Evolutionary conservation across 306 rosid genomes (phyloP), one percentile per base, ranked within the genome.

Genomic region (Acacia melanoxylon): DNA sequence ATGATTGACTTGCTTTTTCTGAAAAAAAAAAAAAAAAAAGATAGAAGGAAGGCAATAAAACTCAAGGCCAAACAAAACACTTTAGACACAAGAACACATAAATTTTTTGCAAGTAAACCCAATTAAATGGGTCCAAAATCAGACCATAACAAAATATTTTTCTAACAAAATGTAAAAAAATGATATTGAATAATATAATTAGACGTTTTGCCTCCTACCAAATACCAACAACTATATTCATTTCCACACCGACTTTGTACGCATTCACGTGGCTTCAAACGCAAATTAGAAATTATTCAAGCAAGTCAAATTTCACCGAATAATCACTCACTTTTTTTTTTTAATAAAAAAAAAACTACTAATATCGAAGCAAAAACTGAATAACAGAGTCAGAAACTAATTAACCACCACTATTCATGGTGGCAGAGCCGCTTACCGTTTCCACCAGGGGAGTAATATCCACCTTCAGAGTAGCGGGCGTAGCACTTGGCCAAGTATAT

Each of bases 401-500:
- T 76, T 69, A 81, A 78, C 84, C 84, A 83, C 85, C 81, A 22
- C 52, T 73, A 42, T 24, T 62, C 25, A 85, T 72, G 90, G 81
- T 15, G 83, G 76, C 77, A 70, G 70, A 86, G 61, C 78, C 9
- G 51, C 93, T 81, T 86, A 94, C 96, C 90, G 20, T 86, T 72
- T 37, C 68, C 72, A 5, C 31, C 44, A 3, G 24, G 83, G 74
- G 97, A 83, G 89, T 83, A 89, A 65, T 1, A 8, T 0, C 88
- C 94, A 83, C 91, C 86, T 77, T 78, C 81, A 29, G 91, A 80
- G 87, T 78, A 92, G 0, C 98, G 92, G 77, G 86, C 97, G 92
- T 90, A 96, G 92, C 99, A 96, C 85, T 92, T 96, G 1, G 95
- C 98, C 89, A 96, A 78, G 83, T 75, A 96, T 58, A 96, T 24